These are phyloP conservation scores for Kalaharituber pfeilii DNA, from an alignment of 2,329 filamentous ascomycete genomes.

Conservation along the genomic window DNA sequence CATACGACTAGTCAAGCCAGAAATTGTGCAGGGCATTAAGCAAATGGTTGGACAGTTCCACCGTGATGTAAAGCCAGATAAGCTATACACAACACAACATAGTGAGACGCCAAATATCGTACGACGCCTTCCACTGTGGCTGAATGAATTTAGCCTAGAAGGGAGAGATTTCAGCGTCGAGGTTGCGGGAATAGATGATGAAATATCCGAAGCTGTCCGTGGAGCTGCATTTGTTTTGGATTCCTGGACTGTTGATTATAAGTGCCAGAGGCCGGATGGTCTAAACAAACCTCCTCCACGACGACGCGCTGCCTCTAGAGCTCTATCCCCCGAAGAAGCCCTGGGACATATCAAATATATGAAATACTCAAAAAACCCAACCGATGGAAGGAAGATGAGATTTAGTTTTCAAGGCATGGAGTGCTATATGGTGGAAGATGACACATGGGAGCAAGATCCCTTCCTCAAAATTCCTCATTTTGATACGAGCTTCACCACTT, in stretches of 20 bases:
- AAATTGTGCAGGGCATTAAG: slow-evolving; percentile 80
- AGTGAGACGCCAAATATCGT: slow-evolving; percentile 49
- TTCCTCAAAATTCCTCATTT: slow-evolving; percentile 75
- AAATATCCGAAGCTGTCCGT: slow-evolving; percentile 63
- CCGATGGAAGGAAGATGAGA: slow-evolving; percentile 66
- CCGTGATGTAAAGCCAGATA: slow-evolving; percentile 49
- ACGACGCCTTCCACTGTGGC: slow-evolving; percentile 64
- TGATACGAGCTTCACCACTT: slow-evolving; percentile 69
- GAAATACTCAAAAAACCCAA: slow-evolving; percentile 28
- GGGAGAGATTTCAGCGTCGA: slow-evolving; percentile 81
- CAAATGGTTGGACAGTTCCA: slow-evolving; percentile 78
- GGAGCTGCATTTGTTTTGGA: slow-evolving; percentile 77
- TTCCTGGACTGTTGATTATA: slow-evolving; percentile 76
- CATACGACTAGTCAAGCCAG: slow-evolving; percentile 72
- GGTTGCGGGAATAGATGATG: slow-evolving; percentile 69
- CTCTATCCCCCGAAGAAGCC: slow-evolving; percentile 23
- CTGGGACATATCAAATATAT: slow-evolving; percentile 20
- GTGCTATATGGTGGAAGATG: slow-evolving; percentile 74
- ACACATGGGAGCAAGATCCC: slow-evolving; percentile 67
- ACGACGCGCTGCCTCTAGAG: slow-evolving; percentile 46
- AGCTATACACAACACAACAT: slow-evolving; percentile 29
- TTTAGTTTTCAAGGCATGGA: slow-evolving; percentile 72
- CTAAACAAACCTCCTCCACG: slow-evolving; percentile 40
- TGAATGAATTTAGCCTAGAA: slow-evolving; percentile 67
- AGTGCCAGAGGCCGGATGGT: slow-evolving; percentile 56